Evolutionary conservation across 495 filamentous ascomycete genomes (phyloP), one percentile per base, ranked within the genome.

Genomic region (Aspergillus bridgeri): DNA sequence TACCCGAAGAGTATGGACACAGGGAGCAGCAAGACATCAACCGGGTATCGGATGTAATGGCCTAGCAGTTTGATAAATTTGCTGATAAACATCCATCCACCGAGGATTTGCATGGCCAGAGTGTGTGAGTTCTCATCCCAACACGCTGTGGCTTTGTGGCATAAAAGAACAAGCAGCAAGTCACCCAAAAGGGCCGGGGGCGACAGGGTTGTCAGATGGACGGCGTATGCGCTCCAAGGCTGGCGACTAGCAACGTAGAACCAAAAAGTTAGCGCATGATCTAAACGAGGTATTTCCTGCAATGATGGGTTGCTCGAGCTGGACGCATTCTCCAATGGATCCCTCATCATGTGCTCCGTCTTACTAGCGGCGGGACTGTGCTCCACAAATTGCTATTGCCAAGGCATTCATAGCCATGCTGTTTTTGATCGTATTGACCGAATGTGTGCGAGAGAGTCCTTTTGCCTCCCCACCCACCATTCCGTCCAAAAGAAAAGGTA

Each of bases 1-100:
- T 89, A 92, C 44, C 88, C 87, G 60, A 92, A 92, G 4, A 90
- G 53, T 45, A 93, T 83, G 2, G 86, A 89, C n/a, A 86, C 76
- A 4, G 89, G 89, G 29, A 92, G 67, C 59, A 84, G 83, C 25
- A 86, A 57, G 45, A 89, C 76, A 64, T 94, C 89, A 20, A 76
- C 74, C 1, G 89, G 88, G 63, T 90, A 82, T 24, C 81, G 83
- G 59, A 83, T 74, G 70, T 91, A 91, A 62, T 92, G 83, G 5
- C 86, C 88, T 44, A 89, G 63, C 20, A 91, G 69, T 71, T 92
- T 92, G 69, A 92, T 80, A 44, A 86, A 82, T 70, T 92, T 92
- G 74, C 85, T 89, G 69, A 84, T 81, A 65, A 89, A 80, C 76
- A 87, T 82, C 80, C 81, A 87, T 42, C 71, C 53, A 38, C 80